These are phyloP conservation scores for Elongisporangium anandrum DNA, from an alignment of 352 stramenopile species.

Conservation along the genomic window DNA sequence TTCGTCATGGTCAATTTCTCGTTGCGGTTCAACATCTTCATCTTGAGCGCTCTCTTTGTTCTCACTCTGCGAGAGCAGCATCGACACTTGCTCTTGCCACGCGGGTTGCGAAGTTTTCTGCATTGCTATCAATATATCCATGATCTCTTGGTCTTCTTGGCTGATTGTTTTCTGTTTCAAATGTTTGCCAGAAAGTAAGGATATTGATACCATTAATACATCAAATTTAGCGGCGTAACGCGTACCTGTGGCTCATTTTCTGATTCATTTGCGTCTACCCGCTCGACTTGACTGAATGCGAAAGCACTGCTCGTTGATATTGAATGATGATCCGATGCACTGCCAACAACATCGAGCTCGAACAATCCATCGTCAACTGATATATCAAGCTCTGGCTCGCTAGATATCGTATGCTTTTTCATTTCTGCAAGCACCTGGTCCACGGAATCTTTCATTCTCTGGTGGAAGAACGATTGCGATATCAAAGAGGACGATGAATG, in stretches of 20 bases:
- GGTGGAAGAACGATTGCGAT: constrained; percentile 78
- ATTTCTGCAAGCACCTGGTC: constrained; percentile 49
- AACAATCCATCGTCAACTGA: constrained; percentile 7
- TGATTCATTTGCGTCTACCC: constrained; percentile 10
- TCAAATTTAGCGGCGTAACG: neutral
- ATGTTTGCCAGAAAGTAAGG: neutral
- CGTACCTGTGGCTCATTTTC: constrained; percentile 10
- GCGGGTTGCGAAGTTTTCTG: constrained; percentile 21
- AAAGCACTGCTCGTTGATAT: constrained; percentile 42
- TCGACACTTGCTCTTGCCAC: constrained; percentile 16
- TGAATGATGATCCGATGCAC: constrained; percentile 26
- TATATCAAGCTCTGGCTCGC: constrained; percentile 3
- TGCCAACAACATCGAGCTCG: constrained; percentile 15
- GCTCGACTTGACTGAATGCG: constrained; percentile 43
- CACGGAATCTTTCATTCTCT: constrained; percentile 72
- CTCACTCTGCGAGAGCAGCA: constrained; percentile 11
- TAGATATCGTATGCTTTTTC: constrained; percentile 11
- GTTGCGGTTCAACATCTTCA: constrained; percentile 13
- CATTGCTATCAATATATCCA: constrained; percentile 47
- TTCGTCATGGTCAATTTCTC: constrained; percentile 16
- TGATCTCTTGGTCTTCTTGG: constrained; percentile 43
- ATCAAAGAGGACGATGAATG: constrained; percentile 46
- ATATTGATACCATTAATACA: neutral
- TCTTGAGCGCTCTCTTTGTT: constrained; percentile 12
- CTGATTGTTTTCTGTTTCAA: constrained; percentile 7